phyloP scores from a whole-genome alignment of 2,329 filamentous ascomycete genomes.

The Boeremia exigua region DNA sequence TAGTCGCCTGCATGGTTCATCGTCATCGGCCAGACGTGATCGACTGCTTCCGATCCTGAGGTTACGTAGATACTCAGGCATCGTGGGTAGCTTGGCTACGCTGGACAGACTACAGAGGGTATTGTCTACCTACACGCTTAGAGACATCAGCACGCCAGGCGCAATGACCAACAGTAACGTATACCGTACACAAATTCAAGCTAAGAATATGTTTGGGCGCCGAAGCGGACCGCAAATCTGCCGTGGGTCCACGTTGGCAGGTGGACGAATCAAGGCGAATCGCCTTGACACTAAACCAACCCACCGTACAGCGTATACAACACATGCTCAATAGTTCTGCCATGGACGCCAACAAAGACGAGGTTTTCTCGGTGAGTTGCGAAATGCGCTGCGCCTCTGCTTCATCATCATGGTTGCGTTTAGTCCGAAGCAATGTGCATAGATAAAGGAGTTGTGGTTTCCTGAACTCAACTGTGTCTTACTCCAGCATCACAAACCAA shows the following conservation, averaged over 20 bases:
- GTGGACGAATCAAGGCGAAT: slow-evolving; percentile 2
- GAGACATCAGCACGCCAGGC: background rate
- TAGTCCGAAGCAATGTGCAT: background rate
- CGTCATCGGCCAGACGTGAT: too few relatives aligned
- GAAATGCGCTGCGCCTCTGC: background rate
- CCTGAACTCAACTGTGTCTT: background rate
- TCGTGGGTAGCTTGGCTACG: too few relatives aligned
- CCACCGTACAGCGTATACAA: slow-evolving; percentile 10
- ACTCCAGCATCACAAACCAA: background rate
- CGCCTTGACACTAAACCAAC: background rate
- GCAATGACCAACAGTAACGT: background rate
- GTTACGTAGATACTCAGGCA: too few relatives aligned
- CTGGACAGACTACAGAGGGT: too few relatives aligned
- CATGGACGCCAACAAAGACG: background rate
- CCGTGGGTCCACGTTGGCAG: background rate
- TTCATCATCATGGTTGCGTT: background rate
- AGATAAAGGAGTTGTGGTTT: background rate
- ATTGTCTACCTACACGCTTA: background rate
- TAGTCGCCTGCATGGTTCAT: too few relatives aligned
- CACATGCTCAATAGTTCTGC: background rate
- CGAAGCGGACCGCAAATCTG: background rate
- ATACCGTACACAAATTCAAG: background rate
- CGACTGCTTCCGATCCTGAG: too few relatives aligned
- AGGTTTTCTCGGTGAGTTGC: background rate
- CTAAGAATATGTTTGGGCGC: background rate